Percentiles rank a stretch among this genome's conserved stretches.
Evolutionary conservation across 345 rosid genomes (phyloP).

Genomic region (Dipteronia dyeriana): DNA sequence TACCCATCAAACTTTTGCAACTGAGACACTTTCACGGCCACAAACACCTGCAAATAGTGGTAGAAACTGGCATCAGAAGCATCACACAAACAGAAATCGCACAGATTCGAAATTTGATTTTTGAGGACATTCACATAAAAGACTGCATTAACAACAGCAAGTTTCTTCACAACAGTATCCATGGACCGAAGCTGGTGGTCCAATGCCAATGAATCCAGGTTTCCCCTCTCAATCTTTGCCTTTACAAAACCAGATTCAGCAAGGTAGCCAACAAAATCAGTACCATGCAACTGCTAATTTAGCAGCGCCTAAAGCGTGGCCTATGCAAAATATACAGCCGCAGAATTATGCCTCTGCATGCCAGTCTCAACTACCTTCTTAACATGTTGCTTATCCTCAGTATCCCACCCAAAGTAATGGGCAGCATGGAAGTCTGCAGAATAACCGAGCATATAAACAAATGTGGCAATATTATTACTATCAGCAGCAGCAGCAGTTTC

Average conservation of each 20-base stretch:
- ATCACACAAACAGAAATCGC: conserved; percentile 33
- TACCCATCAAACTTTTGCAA: conserved; percentile 27
- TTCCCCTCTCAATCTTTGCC: conserved; percentile 31
- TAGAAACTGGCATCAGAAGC: conserved; percentile 39
- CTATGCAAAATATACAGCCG: conserved; percentile 41
- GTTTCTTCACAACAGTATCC: conserved; percentile 31
- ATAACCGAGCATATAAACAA: conserved; percentile 59
- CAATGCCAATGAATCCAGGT: conserved; percentile 27
- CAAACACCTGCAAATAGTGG: conserved; percentile 26
- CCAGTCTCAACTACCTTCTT: conserved; percentile 39
- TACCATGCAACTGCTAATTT: conserved; percentile 30
- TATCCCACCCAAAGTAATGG: conserved; percentile 45
- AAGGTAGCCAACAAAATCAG: conserved; percentile 33
- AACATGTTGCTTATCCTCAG: conserved; percentile 39
- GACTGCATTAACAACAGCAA: conserved; percentile 35
- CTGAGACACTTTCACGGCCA: conserved; percentile 22
- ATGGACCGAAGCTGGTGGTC: conserved; percentile 31
- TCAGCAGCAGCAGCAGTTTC: conserved; percentile 46
- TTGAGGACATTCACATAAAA: conserved; percentile 48
- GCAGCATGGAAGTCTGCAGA: conserved; percentile 47
- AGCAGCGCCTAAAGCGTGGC: conserved; percentile 32
- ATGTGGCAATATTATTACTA: conserved; percentile 83
- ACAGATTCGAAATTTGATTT: conserved; percentile 50
- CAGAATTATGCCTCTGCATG: conserved; percentile 35
- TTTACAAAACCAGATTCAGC: conserved; percentile 29